Base-by-base conservation (phyloP, 192 early-diverging fungal species). In the Dissophora globulifera region DNA sequence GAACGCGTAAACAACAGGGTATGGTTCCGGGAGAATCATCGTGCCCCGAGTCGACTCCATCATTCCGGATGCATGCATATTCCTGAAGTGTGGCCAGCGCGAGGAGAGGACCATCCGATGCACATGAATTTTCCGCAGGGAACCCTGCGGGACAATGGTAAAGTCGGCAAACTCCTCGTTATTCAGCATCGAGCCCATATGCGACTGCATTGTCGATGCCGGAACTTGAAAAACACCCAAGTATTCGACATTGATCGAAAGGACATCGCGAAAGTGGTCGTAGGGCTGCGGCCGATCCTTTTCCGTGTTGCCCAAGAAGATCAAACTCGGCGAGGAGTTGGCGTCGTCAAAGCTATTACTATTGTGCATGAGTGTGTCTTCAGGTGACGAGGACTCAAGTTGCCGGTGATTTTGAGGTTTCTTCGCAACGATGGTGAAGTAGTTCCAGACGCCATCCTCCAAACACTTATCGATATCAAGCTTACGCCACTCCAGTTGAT, bases 31-130 rank as follows among this genome's bases (percentile, higher is more conserved):
- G 10, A 89, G 75, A 13, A 69, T 62, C 71, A 89, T 81, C 1
- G 78, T 61, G 13, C 66, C 79, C 23, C 68, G 58, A 35, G 79
- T 66, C 11, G 84, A 68, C 50, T 88, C 85, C 8, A 75, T 78
- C 85, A 85, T 87, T 4, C 84, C 85, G 0, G 80, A 78, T 12
- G 78, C 65, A 50, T 82, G 59, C 57, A 87, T 62, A 52, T 85
- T 87, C 30, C 62, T 47, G 58, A 88, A 89, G 56, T 87, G 83
- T 10, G 86, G 82, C 88, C 88, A 89, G n/a, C 88, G 83, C 12
- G 83, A 61, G 17, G 81, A 69, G 0, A 89, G 59, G 13, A 89
- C 75, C 48, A 88, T 82, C 27, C 82, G 74, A 32, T 89, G 88
- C 2, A 80, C 88, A 16, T 78, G 83, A 35, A 89, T 87, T 42